These are phyloP conservation scores for Arachnomyces sp. DNA, from an alignment of 2,329 filamentous ascomycete species.

Conservation along the genomic window DNA sequence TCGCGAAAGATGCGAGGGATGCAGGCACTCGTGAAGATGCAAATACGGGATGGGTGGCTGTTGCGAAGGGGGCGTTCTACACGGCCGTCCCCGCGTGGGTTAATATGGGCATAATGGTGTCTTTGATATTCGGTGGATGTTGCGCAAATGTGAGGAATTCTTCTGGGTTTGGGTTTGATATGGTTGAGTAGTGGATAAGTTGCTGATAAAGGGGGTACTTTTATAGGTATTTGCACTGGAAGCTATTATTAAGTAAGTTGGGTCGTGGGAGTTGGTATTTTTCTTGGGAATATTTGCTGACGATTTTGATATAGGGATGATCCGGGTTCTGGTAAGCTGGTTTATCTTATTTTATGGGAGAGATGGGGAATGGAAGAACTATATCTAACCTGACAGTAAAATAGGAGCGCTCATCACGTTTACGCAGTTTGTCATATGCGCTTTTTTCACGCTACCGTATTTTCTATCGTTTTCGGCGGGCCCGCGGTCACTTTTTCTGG, in stretches of 20 bases:
- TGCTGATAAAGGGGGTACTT: conserved; percentile 17
- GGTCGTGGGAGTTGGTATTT: neutral
- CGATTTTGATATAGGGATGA: conserved; percentile 55
- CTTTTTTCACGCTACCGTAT: conserved; percentile 66
- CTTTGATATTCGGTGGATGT: conserved; percentile 89
- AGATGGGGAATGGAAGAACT: too few species aligned
- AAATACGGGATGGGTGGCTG: conserved; percentile 4
- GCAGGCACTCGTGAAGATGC: neutral
- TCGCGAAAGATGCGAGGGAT: too few species aligned
- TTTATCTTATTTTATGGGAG: conserved; percentile 2
- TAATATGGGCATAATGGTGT: conserved; percentile 60
- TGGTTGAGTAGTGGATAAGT: conserved; percentile 10
- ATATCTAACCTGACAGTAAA: neutral
- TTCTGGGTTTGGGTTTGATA: conserved; percentile 4
- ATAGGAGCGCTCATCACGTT: conserved; percentile 67
- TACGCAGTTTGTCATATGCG: conserved; percentile 79
- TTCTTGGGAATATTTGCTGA: conserved; percentile 3
- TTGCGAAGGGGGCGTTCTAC: conserved; percentile 25
- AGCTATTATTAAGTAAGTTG: conserved; percentile 79
- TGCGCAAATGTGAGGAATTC: conserved; percentile 70
- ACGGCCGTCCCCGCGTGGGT: conserved; percentile 52
- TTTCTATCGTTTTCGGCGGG: conserved; percentile 58
- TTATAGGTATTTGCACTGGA: conserved; percentile 86
- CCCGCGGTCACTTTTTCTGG: conserved; percentile 64
- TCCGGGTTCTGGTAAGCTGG: conserved; percentile 64